phyloP scores from a whole-genome alignment of 2,329 filamentous ascomycete genomes.

The Pestalotiopsis sp. region DNA sequence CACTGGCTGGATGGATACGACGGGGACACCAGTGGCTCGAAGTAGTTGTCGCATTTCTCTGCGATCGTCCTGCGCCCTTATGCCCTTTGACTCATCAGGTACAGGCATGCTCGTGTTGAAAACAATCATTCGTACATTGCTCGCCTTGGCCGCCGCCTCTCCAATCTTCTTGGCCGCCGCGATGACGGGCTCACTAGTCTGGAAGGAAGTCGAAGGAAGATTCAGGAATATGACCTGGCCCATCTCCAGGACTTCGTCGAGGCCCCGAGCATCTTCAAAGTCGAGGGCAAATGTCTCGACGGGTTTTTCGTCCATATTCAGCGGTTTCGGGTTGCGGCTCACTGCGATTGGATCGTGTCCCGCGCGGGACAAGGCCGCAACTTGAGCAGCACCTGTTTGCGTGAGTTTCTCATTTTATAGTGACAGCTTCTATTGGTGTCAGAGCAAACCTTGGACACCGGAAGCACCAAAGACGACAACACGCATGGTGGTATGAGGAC shows the following conservation, averaged over 20 bases:
- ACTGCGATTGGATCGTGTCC: slow-evolving; percentile 26
- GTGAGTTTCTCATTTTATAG: not conserved
- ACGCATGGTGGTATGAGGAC: slow-evolving; percentile 17
- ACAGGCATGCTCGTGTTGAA: slow-evolving; percentile 30
- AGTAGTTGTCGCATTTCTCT: slow-evolving; percentile 31
- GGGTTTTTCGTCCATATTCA: slow-evolving; percentile 17
- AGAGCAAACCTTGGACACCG: slow-evolving; percentile 21
- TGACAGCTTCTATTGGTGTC: not conserved
- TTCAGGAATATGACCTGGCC: slow-evolving; percentile 26
- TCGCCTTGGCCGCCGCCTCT: slow-evolving; percentile 54
- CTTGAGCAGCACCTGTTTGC: slow-evolving; percentile 20
- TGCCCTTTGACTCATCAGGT: slow-evolving; percentile 20
- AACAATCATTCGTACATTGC: slow-evolving; percentile 38
- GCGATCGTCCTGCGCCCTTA: slow-evolving; percentile 29
- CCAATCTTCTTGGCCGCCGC: slow-evolving; percentile 61
- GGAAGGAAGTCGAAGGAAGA: slow-evolving; percentile 27
- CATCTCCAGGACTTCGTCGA: slow-evolving; percentile 8
- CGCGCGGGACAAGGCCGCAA: slow-evolving; percentile 21
- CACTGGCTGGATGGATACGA: slow-evolving; percentile 37
- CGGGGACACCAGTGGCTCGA: slow-evolving; percentile 27
- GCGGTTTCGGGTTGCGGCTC: slow-evolving; percentile 21
- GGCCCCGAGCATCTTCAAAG: not conserved
- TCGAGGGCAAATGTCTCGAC: slow-evolving; percentile 20
- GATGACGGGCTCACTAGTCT: slow-evolving; percentile 41
- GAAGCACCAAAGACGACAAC: slow-evolving; percentile 30